Conservation (phyloP, 2,329 filamentous ascomycete species). For the Pseudogymnoascus sp. region DNA sequence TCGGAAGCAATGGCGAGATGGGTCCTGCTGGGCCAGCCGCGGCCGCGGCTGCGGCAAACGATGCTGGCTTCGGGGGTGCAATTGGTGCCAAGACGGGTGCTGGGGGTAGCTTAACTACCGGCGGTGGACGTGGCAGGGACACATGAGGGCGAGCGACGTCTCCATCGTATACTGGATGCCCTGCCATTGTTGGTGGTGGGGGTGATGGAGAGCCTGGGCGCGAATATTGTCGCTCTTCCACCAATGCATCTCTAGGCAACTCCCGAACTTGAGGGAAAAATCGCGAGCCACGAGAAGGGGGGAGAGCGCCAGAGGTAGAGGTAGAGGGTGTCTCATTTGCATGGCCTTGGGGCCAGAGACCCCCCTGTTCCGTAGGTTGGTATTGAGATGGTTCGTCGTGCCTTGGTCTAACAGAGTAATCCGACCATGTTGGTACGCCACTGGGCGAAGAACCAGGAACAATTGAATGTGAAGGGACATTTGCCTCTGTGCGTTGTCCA, state of each 20-base stretch:
- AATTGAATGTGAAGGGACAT: not conserved
- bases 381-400: constrained; percentile 1
- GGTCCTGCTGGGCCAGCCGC: constrained; percentile 23
- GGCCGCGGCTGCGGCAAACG: constrained; percentile 36
- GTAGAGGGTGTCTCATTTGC: not conserved
- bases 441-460: not conserved
- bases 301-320: constrained; percentile 26
- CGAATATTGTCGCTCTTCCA: constrained; percentile 35
- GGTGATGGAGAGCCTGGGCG: constrained; percentile 52
- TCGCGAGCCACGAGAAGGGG: constrained; percentile 46
- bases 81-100: constrained; percentile 36
- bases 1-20: constrained; percentile 14
- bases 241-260: constrained; percentile 36
- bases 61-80: constrained; percentile 37
- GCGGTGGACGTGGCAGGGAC: constrained; percentile 60
- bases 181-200: constrained; percentile 62
- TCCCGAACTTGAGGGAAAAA: constrained; percentile 48
- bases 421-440: not conserved
- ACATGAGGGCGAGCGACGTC: constrained; percentile 60
- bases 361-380: not conserved
- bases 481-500: not conserved
- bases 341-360: not conserved
- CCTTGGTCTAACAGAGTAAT: constrained; percentile 6
- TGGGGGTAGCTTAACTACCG: constrained; percentile 76
- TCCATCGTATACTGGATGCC: constrained; percentile 66